Base-by-base conservation (phyloP, 192 early-diverging fungal species). In the Umbelopsis ramanniana region DNA sequence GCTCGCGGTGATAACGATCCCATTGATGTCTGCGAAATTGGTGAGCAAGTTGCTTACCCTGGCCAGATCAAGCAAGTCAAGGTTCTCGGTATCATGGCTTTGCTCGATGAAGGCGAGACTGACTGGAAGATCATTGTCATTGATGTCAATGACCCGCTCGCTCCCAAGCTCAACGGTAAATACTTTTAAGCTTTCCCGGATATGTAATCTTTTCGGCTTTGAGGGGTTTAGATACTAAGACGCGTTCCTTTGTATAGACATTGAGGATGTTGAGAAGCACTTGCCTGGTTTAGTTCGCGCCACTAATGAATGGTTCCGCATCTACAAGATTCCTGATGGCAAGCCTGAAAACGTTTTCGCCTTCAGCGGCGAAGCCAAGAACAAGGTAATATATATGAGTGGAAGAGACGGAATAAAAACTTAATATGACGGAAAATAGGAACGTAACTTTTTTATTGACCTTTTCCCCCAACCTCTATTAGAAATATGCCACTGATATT, bases 51-150 rank as follows among this genome's bases (percentile, higher is more conserved):
- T 74, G 96, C 93, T 63, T 89, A 90, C 83, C 76, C 84, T 68
- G 97, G 97, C 66, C 95, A 99, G 86, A 87, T 99, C 80, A 99
- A 99, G 90, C 96, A 98, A 89, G 97, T 99, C 81, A 99, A 99
- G 89, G 88, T 95, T 45, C 91, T 99, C 48, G 97, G 97, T 66
- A 91, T 96, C 75, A 99, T 99, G 96, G 97, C 96, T 74, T 90
- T 99, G 73, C 88, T 99, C 63, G 97, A 99, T 76, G 96, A 99
- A 81, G 96, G 95, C 85, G 97, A 99, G 84, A 99, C 97, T 73
- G 97, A 99, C 90, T 99, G 97, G 97, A 99, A 99, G 90, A 87
- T 99, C 74, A 92, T 99, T 79, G 94, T 89, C 76, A 98, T 99
- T 76, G 97, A 99, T 80, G 83, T 97, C 74, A 98, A 94, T 81